Evolutionary conservation across 495 filamentous ascomycete species (phyloP).

Genomic region (Trichocladium uniseriatum): DNA sequence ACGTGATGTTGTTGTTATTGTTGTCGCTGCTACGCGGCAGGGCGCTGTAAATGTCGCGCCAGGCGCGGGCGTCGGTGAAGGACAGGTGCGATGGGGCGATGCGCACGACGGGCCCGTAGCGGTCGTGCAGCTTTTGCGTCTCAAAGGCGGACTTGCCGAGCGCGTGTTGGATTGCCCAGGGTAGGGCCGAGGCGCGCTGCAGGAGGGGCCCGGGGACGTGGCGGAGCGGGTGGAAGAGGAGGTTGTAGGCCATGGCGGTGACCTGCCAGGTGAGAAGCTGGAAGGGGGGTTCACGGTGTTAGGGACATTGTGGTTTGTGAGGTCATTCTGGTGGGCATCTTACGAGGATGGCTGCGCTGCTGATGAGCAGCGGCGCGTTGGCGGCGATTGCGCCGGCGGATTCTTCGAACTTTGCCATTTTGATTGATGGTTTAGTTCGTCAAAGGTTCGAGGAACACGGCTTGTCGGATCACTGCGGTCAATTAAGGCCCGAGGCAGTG

Average conservation of each 20-base stretch:
- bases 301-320: no score
- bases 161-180: slow-evolving; percentile 11
- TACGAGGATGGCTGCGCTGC: no score
- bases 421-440: no score
- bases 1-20: no score
- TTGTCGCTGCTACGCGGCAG: slow-evolving; percentile 6
- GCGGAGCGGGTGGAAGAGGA: slow-evolving; percentile 46
- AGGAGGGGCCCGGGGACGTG: slow-evolving; percentile 43
- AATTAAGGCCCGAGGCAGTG: no score
- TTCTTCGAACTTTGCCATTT: no score
- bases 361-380: no score
- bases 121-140: slow-evolving; percentile 32
- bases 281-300: no score
- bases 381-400: no score
- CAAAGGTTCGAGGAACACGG: no score
- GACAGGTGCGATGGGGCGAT: slow-evolving; percentile 46
- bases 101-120: slow-evolving; percentile 48
- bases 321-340: no score
- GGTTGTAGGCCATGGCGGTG: slow-evolving; percentile 32
- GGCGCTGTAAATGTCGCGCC: slow-evolving; percentile 51
- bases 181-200: slow-evolving; percentile 35
- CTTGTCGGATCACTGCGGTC: no score
- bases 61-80: slow-evolving; percentile 44
- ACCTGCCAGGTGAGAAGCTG: neutral
- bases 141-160: slow-evolving; percentile 8